Evolutionary conservation across 129 eudicot genomes (phyloP), one percentile per base, ranked within the genome.

Genomic region (Flaveria sonorensis): DNA sequence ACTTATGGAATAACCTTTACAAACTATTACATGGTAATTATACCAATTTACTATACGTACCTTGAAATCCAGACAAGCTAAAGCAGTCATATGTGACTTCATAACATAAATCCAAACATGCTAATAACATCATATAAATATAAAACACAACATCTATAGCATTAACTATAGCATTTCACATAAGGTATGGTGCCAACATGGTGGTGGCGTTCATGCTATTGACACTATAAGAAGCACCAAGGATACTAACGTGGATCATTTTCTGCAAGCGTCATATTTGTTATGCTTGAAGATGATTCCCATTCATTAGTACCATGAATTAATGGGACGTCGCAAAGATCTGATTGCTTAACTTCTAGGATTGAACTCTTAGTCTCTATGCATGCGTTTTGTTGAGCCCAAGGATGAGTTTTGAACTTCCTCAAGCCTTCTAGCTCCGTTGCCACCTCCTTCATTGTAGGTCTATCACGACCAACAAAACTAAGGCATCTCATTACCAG

Each of bases 401-500:
- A 61, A 26, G 19, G 42, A 61, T 26, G 68, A 28, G 43, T 26
- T 61, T 40, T 61, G 40, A 61, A 24, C 42, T 61, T 61, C 19
- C 42, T 61, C 40, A 61, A 24, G 68, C 68, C 68, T 4, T 61
- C 68, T 24, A 61, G 10, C 42, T 61, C 68, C 3, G 5, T 11
- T 23, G 19, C 42, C 39, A 61, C 68, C 68, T 61, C 68, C 28
- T 26, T 61, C 68, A 61, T 61, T 26, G 68, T 61, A 3, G 68
- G 68, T 28, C 68, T 26, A 12, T 61, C 42, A 28, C 10, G 7
- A 11, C 68, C n/a, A 26, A 14, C 19, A 0, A 28, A 61, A 28
- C 42, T 26, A 26, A 61, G 68, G 7, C 68, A 26, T 13, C 42
- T 61, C 9, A 13, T 26, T 26, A 28, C 19, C 3, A 61, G 18